Percentiles rank a stretch among this genome's conserved stretches.
These are phyloP conservation scores for Beauveria sp. DNA, from an alignment of 2,329 filamentous ascomycete genomes.

Conservation along the genomic window DNA sequence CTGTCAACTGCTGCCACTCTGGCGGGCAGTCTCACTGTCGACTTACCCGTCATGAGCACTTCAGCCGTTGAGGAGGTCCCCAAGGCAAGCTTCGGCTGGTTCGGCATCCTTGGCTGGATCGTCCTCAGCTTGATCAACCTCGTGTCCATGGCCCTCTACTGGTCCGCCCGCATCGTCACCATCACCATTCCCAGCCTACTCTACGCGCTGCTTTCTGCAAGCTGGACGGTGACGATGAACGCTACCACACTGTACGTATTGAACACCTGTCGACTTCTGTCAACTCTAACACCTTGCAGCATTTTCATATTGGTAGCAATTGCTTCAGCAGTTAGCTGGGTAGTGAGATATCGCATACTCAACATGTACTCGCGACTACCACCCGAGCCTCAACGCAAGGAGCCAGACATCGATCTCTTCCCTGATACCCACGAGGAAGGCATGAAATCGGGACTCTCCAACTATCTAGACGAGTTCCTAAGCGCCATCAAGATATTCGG, in stretches of 20 bases:
- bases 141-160: slow-evolving; percentile 59
- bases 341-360: slow-evolving; percentile 88
- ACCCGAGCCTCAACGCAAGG: slow-evolving; percentile 89
- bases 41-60: slow-evolving; percentile 30
- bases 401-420: slow-evolving; percentile 90
- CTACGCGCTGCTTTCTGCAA: slow-evolving; percentile 84
- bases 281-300: slow-evolving; percentile 29
- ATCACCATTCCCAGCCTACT: slow-evolving; percentile 85
- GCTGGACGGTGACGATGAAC: slow-evolving; percentile 96
- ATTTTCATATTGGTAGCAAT: slow-evolving; percentile 70
- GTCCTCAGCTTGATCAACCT: slow-evolving; percentile 48
- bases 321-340: slow-evolving; percentile 83
- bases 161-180: slow-evolving; percentile 74
- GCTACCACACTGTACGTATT: slow-evolving; percentile 77
- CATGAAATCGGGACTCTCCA: slow-evolving; percentile 84
- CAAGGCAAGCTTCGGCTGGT: slow-evolving; percentile 43
- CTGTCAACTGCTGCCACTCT: slow-evolving; percentile 29
- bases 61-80: slow-evolving; percentile 25
- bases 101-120: slow-evolving; percentile 48
- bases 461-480: slow-evolving; percentile 94
- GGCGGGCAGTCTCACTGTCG: slow-evolving; percentile 24
- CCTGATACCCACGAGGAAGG: slow-evolving; percentile 87
- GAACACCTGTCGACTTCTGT: not conserved
- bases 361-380: slow-evolving; percentile 95
- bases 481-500: slow-evolving; percentile 99